Evolutionary conservation across 2,329 filamentous ascomycete species (phyloP), one percentile per base, ranked within the genome.

Genomic region (Pestalotiopsis sp.): DNA sequence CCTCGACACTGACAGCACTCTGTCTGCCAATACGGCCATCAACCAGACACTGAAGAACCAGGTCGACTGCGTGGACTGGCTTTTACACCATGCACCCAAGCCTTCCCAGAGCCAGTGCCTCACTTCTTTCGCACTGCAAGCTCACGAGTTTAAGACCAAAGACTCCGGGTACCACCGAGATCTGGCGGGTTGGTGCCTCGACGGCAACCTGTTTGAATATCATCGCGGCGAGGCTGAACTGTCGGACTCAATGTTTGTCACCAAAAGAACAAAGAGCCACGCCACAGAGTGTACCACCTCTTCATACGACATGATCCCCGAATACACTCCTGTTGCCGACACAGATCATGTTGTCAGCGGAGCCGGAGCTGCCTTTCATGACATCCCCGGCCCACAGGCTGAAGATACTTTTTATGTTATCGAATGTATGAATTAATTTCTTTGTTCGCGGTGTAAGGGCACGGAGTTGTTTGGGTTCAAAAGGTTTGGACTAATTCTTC

Each of bases 41-140:
- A 56, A 59, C 27, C 65, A 59, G 13, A 31, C 41, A 12, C 36
- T 49, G n/a, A 65, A 65, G 9, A 20, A 40, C 63, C 36, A 20
- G 56, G 12, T 27, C 56, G 14, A 70, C 13, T 20, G 73, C 4
- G 20, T 41, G 1, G 71, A 70, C 49, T 59, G 68, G 3, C 4
- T 71, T 20, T 67, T 70, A 58, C 49, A 20, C 6, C 58, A 73
- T 68, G 72, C 73, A 25, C 25, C 68, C 59, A 66, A 68, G 3
- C 27, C 45, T 11, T 13, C 27, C 25, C 68, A 63, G 38, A 36
- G 7, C 17, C 49, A 59, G 52, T 64, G 65, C 23, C 38, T 77
- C 20, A 77, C 75, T 1, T 63, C 66, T 36, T 52, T 68, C 6
- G 73, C 74, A 9, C 23, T 76, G 3, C 71, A 70, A 3, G 70